Conservation (phyloP, 2,329 filamentous ascomycete species). For the Phialocephala subalpina region DNA sequence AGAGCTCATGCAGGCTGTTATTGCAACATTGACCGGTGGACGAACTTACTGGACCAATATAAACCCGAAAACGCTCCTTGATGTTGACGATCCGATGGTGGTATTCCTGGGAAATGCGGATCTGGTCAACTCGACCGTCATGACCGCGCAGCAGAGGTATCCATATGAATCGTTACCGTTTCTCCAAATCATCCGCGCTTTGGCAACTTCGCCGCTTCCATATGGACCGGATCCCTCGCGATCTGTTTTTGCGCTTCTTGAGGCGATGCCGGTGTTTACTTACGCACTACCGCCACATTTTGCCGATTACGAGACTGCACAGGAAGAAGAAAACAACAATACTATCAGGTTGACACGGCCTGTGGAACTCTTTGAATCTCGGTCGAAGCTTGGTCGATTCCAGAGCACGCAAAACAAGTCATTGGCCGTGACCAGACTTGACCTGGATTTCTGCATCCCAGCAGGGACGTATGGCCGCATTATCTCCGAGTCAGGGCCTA, state of each 20-base stretch:
- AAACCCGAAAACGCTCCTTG: constrained; percentile 47
- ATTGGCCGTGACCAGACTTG: constrained; percentile 40
- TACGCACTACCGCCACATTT: constrained; percentile 78
- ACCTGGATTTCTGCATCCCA: constrained; percentile 66
- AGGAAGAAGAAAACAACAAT: constrained; percentile 88
- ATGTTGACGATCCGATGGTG: constrained; percentile 55
- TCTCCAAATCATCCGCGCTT: constrained; percentile 71
- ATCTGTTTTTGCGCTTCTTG: constrained; percentile 68
- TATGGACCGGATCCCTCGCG: constrained; percentile 48
- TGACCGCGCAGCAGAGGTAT: constrained; percentile 77
- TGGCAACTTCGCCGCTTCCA: constrained; percentile 59
- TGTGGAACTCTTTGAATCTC: constrained; percentile 68
- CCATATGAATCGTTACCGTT: constrained; percentile 88
- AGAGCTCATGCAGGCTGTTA: constrained; percentile 44
- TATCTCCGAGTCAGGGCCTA: constrained; percentile 78
- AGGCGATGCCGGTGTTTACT: constrained; percentile 63
- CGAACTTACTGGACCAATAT: constrained; percentile 44
- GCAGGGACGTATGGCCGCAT: constrained; percentile 74
- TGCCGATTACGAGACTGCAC: constrained; percentile 76
- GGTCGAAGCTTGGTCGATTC: constrained; percentile 25
- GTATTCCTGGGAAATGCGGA: constrained; percentile 45
- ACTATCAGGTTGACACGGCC: constrained; percentile 73
- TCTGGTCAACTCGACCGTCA: constrained; percentile 51
- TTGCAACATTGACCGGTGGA: constrained; percentile 41
- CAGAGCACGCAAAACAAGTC: constrained; percentile 24